Conservation (phyloP, 768 basidiomycete species). For the Mycena vitilis region DNA sequence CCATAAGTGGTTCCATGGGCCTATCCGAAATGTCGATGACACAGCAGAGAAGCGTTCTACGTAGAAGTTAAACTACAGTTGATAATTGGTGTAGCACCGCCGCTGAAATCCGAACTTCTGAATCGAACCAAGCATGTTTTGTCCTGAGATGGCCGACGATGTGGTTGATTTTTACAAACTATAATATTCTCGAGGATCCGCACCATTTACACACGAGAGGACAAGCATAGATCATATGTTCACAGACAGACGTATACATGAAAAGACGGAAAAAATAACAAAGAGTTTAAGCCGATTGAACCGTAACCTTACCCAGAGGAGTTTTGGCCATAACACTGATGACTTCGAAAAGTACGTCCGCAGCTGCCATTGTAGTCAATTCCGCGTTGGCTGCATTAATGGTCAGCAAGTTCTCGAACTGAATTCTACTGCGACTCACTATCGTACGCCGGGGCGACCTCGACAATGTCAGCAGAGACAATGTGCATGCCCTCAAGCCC, state of each 20-base stretch:
- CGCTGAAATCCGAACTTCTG: too few species aligned
- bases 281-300: conserved; percentile 18
- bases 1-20: conserved; percentile 77
- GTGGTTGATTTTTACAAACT: not conserved
- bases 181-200: too few species aligned
- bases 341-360: conserved; percentile 78
- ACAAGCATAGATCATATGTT: not conserved
- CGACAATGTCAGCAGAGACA: conserved; percentile 86
- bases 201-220: too few species aligned
- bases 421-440: conserved; percentile 18
- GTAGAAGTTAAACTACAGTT: not conserved
- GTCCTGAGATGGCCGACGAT: conserved; percentile 1
- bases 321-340: conserved; percentile 85
- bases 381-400: conserved; percentile 46
- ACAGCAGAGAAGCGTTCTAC: conserved; percentile 23
- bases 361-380: conserved; percentile 45
- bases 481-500: conserved; percentile 82
- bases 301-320: conserved; percentile 69
- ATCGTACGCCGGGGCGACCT: conserved; percentile 87
- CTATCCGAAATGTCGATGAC: conserved; percentile 62
- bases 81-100: too few species aligned
- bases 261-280: not conserved
- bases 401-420: not conserved
- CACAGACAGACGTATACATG: not conserved
- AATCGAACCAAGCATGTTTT: too few species aligned